phyloP scores from a whole-genome alignment of 2,329 filamentous ascomycete species.

The Arthrobotrys pseudoclavata region DNA sequence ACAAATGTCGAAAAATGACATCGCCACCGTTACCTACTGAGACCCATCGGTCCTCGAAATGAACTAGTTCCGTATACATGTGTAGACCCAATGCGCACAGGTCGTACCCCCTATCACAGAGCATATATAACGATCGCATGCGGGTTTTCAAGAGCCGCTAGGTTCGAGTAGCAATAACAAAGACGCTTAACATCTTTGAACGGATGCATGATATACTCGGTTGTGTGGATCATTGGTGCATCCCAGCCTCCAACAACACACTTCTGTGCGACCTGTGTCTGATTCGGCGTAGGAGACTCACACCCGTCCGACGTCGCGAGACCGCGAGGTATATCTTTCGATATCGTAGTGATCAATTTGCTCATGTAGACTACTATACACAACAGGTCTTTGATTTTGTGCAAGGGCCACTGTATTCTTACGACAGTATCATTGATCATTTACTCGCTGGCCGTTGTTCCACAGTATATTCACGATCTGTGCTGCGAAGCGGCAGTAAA shows the following conservation, averaged over 20 bases:
- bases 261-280: background rate
- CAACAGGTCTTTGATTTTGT: no score
- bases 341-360: no score
- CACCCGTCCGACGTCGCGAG: background rate
- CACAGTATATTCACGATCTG: background rate
- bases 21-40: no score
- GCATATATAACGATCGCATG: background rate
- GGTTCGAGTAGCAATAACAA: background rate
- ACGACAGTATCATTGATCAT: background rate
- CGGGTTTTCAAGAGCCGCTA: background rate
- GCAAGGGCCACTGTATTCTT: no score
- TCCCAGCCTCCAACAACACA: constrained; percentile 1
- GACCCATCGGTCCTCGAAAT: no score
- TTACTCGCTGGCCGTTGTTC: background rate
- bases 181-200: background rate
- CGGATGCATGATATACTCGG: background rate
- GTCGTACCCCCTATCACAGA: background rate
- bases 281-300: no score
- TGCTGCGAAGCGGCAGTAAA: background rate
- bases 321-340: no score
- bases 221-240: background rate
- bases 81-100: no score
- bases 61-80: no score
- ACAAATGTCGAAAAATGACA: background rate
- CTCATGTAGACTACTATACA: background rate